These are phyloP conservation scores for Podospora conica DNA, from an alignment of 495 filamentous ascomycete species.

Conservation along the genomic window DNA sequence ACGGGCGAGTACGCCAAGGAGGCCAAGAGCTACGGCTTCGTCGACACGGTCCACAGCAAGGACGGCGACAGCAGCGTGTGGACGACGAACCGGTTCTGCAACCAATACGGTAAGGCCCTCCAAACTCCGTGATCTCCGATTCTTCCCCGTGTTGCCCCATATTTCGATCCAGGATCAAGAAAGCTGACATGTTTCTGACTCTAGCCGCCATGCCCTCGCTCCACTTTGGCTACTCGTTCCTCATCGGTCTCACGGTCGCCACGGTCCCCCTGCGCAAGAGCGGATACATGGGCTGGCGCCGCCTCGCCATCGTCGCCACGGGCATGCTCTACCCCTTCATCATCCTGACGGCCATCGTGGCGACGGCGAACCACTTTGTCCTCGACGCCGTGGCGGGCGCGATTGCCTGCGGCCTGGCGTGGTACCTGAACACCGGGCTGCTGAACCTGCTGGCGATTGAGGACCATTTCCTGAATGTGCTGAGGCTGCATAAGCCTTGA, in stretches of 20 bases:
- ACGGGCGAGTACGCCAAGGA: constrained; percentile 21
- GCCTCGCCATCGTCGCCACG: constrained; percentile 35
- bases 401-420: constrained; percentile 23
- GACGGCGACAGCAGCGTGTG: constrained; percentile 54
- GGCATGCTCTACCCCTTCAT: constrained; percentile 59
- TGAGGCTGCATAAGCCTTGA: constrained; percentile 29
- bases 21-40: constrained; percentile 53
- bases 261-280: constrained; percentile 24
- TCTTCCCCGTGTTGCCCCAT: neutral
- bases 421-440: constrained; percentile 23
- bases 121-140: neutral
- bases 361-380: constrained; percentile 69
- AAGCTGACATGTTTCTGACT: neutral
- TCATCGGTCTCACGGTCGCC: constrained; percentile 64
- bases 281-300: constrained; percentile 23
- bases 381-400: constrained; percentile 65
- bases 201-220: constrained; percentile 71
- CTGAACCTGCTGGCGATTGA: constrained; percentile 27
- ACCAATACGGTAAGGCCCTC: constrained; percentile 22
- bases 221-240: constrained; percentile 74
- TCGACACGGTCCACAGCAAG: constrained; percentile 67
- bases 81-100: constrained; percentile 66
- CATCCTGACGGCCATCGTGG: constrained; percentile 62
- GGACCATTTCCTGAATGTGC: constrained; percentile 24
- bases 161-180: neutral